Evolutionary conservation across 306 rosid species (phyloP).

Genomic region (Prinsepia uniflora): DNA sequence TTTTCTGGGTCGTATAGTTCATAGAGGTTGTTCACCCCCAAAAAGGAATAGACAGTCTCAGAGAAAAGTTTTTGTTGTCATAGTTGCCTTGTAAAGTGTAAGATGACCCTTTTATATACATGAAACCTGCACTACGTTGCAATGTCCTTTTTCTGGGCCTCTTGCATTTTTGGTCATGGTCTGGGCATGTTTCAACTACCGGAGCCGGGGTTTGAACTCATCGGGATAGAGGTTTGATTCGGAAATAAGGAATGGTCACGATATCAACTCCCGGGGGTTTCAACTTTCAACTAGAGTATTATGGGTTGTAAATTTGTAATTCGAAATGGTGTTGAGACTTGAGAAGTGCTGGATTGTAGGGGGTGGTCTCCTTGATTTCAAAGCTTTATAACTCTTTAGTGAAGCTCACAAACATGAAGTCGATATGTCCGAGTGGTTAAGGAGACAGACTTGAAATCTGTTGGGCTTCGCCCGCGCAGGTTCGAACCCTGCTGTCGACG

Average conservation of each 20-base stretch:
- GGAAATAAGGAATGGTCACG: too few relatives aligned
- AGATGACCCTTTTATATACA: not conserved
- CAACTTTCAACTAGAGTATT: too few relatives aligned
- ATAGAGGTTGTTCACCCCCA: not conserved
- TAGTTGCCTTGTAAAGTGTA: slow-evolving; percentile 14
- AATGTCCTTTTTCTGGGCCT: not conserved
- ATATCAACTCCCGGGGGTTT: too few relatives aligned
- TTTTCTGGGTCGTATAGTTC: not conserved
- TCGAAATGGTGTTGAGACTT: too few relatives aligned
- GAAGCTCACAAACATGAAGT: not conserved
- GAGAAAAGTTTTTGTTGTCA: slow-evolving; percentile 4
- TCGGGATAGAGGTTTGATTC: too few relatives aligned
- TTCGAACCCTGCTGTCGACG: slow-evolving; percentile 79
- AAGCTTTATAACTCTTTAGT: rapidly evolving
- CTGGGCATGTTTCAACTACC: too few relatives aligned
- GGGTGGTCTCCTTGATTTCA: too few relatives aligned
- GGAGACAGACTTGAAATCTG: slow-evolving; percentile 83
- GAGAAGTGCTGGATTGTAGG: too few relatives aligned
- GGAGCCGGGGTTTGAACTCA: too few relatives aligned
- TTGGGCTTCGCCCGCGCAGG: slow-evolving; percentile 78
- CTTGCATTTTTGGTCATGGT: not conserved
- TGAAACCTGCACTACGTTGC: slow-evolving; percentile 1
- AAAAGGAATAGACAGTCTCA: slow-evolving; percentile 1
- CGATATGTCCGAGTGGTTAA: slow-evolving; percentile 79
- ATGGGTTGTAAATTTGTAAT: too few relatives aligned